Evolutionary conservation across 495 filamentous ascomycete species (phyloP), one percentile per base, ranked within the genome.

Genomic region (Terfezia boudieri): DNA sequence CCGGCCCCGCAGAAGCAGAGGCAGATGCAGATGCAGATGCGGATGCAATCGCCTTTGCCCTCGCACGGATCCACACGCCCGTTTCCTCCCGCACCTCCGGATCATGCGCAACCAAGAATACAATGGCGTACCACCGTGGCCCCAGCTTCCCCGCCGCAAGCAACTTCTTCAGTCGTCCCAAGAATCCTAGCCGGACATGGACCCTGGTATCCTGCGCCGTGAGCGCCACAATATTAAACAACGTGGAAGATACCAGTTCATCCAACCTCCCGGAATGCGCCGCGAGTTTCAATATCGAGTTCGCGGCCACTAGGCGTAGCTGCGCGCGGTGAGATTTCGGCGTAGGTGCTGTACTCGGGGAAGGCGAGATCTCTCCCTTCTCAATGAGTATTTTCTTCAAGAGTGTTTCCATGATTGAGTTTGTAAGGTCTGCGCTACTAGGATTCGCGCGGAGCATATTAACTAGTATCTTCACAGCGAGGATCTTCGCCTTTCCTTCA

Each of bases 21-120:
- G 66, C 43, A 20, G 0, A 1, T 20, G 69, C 68, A 16, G 57
- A 48, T 17, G 56, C 58, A 10, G 71, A 62, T 57, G 75, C 73
- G 41, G 60, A 63, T 22, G 67, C 61, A 20, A 46, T 46, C 4
- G 41, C 41, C 41, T 46, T 46, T 16, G 80, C 76, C 7, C 88
- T 81, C 51, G 85, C 86, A 20, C 83, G 80, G 50, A 96, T 76
- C 90, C 90, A 99, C 0, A 83, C 94, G 49, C 83, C 75, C 0
- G 81, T 80, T 37, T 79, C 79, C 41, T 78, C 76, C 61, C 78
- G 81, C 66, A 92, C 74, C 12, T 73, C 70, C 4, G 90, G 90
- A 68, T 99, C 90, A 59, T 86, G 94, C 1, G 90, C 89, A 55
- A 86, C 78, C 36, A 96, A 69, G 69, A 92, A 96, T 6, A 89